A percentile compares a stretch with the other conserved stretches of the same genome.
Conservation (phyloP, 805 yeast genomes). For the Saccharomyces jurei region DNA sequence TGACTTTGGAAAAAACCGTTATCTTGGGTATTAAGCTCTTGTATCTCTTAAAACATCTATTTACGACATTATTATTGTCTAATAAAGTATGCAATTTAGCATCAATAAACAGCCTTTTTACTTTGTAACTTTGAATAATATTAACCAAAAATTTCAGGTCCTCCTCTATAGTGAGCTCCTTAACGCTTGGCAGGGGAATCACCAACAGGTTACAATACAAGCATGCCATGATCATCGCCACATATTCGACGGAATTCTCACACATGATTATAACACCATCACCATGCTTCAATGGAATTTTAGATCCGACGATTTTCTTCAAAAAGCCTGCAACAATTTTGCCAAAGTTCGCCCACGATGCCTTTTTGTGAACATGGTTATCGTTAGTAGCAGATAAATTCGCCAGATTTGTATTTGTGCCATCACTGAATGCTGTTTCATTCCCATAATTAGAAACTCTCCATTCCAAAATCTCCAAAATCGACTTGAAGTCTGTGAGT, state of each 20-base stretch:
- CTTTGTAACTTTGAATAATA: slow-evolving; percentile 62
- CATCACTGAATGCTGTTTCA: slow-evolving; percentile 59
- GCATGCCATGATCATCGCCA: slow-evolving; percentile 79
- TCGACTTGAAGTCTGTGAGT: slow-evolving; percentile 60
- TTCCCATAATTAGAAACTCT: slow-evolving; percentile 70
- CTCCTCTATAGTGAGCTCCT: slow-evolving; percentile 56
- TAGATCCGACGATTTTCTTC: slow-evolving; percentile 56
- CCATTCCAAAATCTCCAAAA: slow-evolving; percentile 70
- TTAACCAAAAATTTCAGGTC: slow-evolving; percentile 62
- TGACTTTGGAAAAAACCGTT: slow-evolving; percentile 27
- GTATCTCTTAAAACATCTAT: slow-evolving; percentile 20
- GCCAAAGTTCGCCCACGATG: slow-evolving; percentile 80
- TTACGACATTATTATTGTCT: slow-evolving; percentile 17
- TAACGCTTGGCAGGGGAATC: slow-evolving; percentile 69
- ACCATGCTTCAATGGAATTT: slow-evolving; percentile 56
- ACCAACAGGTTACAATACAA: slow-evolving; percentile 58
- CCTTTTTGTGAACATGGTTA: slow-evolving; percentile 41
- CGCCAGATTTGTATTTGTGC: slow-evolving; percentile 28
- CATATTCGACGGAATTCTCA: slow-evolving; percentile 79
- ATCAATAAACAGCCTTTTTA: slow-evolving; percentile 67
- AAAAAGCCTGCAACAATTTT: slow-evolving; percentile 68
- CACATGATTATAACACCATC: slow-evolving; percentile 74
- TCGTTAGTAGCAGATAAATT: slow-evolving; percentile 20
- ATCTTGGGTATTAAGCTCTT: slow-evolving; percentile 24
- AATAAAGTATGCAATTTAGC: slow-evolving; percentile 21